These are phyloP conservation scores for Monarda citriodora DNA, from an alignment of 305 asterid species.

Conservation along the genomic window DNA sequence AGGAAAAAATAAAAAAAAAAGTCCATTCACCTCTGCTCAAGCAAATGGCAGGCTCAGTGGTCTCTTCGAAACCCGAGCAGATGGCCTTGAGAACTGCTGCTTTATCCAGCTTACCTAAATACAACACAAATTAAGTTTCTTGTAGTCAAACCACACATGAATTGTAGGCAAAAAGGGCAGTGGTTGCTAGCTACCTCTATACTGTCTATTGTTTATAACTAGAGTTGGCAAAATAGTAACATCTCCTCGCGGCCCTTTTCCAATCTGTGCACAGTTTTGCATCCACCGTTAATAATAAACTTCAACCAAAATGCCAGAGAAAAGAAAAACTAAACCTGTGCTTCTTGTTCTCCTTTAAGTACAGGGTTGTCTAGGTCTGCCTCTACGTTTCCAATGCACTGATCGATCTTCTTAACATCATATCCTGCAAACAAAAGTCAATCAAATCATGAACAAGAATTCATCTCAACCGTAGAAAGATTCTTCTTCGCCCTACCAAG, in stretches of 20 bases:
- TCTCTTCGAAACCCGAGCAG: conserved; percentile 94
- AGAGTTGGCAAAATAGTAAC: conserved; percentile 97
- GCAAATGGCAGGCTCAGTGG: conserved; percentile 95
- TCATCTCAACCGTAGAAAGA: too few species aligned
- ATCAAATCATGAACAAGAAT: background rate
- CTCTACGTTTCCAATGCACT: conserved; percentile 83
- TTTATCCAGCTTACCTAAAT: conserved; percentile 84
- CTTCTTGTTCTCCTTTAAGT: conserved; percentile 86
- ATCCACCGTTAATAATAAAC: conserved; percentile 10
- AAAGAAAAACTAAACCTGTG: conserved; percentile 56
- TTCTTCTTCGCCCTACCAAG: conserved; percentile 49
- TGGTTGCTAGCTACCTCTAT: conserved; percentile 61
- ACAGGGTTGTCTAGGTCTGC: conserved; percentile 79
- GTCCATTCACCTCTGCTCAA: conserved; percentile 56
- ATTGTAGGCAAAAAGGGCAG: background rate
- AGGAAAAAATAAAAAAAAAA: background rate
- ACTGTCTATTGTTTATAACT: conserved; percentile 84
- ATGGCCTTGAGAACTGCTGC: conserved; percentile 95
- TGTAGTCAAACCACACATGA: background rate
- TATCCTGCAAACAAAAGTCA: conserved; percentile 41
- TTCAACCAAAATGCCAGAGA: background rate
- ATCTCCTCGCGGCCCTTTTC: conserved; percentile 87
- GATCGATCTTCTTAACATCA: conserved; percentile 68
- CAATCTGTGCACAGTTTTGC: conserved; percentile 53
- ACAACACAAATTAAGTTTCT: background rate